These are phyloP conservation scores for Vanrija humicola DNA, from an alignment of 1,284 basidiomycete species.

Conservation along the genomic window DNA sequence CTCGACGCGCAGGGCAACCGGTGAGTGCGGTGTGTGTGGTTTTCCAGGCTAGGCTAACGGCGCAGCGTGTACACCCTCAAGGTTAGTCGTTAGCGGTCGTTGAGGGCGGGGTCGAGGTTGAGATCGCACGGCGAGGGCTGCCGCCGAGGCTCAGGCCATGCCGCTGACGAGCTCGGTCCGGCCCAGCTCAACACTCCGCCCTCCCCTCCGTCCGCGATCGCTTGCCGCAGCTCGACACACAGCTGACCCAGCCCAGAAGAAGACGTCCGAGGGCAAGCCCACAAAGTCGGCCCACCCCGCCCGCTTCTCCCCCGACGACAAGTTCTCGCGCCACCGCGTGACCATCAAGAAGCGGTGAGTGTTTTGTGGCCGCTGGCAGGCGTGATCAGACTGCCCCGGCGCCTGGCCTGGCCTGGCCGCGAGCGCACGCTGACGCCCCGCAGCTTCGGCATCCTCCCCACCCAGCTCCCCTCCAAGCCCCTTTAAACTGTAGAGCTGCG, in stretches of 20 bases:
- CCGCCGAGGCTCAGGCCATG: too few relatives aligned
- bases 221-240: background rate
- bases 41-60: conserved; percentile 1
- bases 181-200: background rate
- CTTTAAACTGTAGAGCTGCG: conserved; percentile 54
- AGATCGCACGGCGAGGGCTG: background rate
- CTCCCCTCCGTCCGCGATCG: too few relatives aligned
- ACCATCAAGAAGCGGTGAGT: conserved; percentile 84
- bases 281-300: conserved; percentile 94
- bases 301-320: conserved; percentile 95
- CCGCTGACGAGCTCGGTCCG: background rate
- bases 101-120: background rate
- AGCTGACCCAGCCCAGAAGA: conserved; percentile 60
- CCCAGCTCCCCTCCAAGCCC: conserved; percentile 83
- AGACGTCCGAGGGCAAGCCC: conserved; percentile 69
- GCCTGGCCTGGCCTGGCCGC: background rate
- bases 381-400: too few relatives aligned
- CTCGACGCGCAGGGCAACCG: conserved; percentile 68
- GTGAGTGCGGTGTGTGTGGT: conserved; percentile 18
- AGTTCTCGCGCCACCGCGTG: conserved; percentile 91
- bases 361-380: too few relatives aligned
- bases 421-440: background rate
- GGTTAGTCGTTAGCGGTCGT: conserved; percentile 52
- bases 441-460: conserved; percentile 72
- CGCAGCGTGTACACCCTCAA: conserved; percentile 73